phyloP scores from a whole-genome alignment of 129 eudicot genomes.

The Helianthus annuus region HanXRQr2.0-SUNRISE NC_035443.2:113841777-113842276 shows the following conservation, averaged over 20 bases:
- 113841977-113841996: conserved; percentile 44
- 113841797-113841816: too few species aligned
- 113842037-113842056: conserved; percentile 27
- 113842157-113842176: not conserved
- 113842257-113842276: not conserved
- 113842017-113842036: conserved; percentile 37
- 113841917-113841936: conserved; percentile 7
- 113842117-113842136: not conserved
- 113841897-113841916: not conserved
- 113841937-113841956: conserved; percentile 40
- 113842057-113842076: conserved; percentile 22
- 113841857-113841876: too few species aligned
- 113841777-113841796: too few species aligned
- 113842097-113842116: not conserved
- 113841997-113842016: conserved; percentile 37
- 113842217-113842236: not conserved
- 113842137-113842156: too few species aligned
- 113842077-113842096: not conserved
- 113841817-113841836: too few species aligned
- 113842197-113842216: not conserved
- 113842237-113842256: not conserved
- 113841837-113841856: too few species aligned
- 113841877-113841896: not conserved
- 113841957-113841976: conserved; percentile 43
- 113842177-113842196: not conserved